Conservation (phyloP, 2,329 filamentous ascomycete species). For the Fusarium sp. region DNA sequence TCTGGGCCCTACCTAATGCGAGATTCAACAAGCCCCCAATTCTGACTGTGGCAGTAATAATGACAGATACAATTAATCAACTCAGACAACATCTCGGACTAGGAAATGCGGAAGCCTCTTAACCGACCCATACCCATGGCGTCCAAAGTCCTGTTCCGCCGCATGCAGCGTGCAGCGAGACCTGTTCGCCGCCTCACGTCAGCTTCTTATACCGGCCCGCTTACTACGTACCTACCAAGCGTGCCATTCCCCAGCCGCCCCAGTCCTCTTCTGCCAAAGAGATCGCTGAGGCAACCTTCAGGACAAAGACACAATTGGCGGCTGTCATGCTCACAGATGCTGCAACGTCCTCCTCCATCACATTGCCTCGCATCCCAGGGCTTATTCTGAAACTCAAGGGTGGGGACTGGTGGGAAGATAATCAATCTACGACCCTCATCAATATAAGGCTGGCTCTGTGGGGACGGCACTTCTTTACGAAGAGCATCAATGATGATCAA, state of each 20-base stretch:
- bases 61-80: background rate
- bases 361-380: background rate
- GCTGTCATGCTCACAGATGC: background rate
- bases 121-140: constrained; percentile 13
- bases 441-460: background rate
- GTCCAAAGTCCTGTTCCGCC: background rate
- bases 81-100: constrained; percentile 12
- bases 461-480: constrained; percentile 5
- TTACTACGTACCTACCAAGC: constrained; percentile 3
- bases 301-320: background rate
- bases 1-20: background rate
- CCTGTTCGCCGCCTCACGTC: constrained; percentile 35
- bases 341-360: background rate
- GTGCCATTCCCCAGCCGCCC: constrained; percentile 3
- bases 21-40: constrained; percentile 8
- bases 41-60: constrained; percentile 18
- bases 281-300: background rate
- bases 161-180: background rate
- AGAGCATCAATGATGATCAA: background rate
- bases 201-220: constrained; percentile 21
- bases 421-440: background rate
- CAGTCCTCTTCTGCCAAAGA: background rate
- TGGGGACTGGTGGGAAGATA: background rate
- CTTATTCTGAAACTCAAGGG: background rate
- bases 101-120: constrained; percentile 10